Conservation (phyloP, 1,284 basidiomycete species). For the Lentinus polychrous region DNA sequence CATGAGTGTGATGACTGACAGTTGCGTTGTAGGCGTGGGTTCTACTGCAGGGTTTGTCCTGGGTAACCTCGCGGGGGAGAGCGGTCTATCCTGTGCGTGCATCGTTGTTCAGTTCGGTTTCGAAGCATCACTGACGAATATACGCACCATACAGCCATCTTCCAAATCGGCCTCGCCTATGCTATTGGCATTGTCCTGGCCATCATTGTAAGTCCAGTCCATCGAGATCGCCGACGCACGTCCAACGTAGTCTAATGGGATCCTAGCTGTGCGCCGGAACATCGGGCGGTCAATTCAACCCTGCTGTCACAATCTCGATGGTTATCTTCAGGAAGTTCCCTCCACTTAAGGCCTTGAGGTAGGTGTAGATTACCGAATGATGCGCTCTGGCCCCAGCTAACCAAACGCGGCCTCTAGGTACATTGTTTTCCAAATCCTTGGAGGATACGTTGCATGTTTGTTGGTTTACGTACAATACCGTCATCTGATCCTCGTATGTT, state of each 20-base stretch:
- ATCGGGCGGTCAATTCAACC: slow-evolving; percentile 63
- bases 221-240: slow-evolving; percentile 7
- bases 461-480: slow-evolving; percentile 58
- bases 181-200: slow-evolving; percentile 58
- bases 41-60: slow-evolving; percentile 49
- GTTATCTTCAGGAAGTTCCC: slow-evolving; percentile 52
- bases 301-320: slow-evolving; percentile 50
- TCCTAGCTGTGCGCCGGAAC: slow-evolving; percentile 37
- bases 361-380: slow-evolving; percentile 4
- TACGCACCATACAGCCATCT: slow-evolving; percentile 33
- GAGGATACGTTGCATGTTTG: slow-evolving; percentile 52
- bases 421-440: slow-evolving; percentile 55
- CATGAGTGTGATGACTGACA: not conserved
- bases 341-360: slow-evolving; percentile 17
- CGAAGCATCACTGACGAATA: not conserved
- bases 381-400: not conserved
- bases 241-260: not conserved
- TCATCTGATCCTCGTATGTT: slow-evolving; percentile 34
- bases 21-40: slow-evolving; percentile 40
- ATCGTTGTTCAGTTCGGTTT: slow-evolving; percentile 1
- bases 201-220: slow-evolving; percentile 28
- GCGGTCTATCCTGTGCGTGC: slow-evolving; percentile 39
- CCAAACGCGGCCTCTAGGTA: slow-evolving; percentile 36
- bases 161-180: slow-evolving; percentile 61
- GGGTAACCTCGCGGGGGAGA: slow-evolving; percentile 37